Conservation (phyloP, 768 basidiomycete species). For the Chalciporus piperatus region DNA sequence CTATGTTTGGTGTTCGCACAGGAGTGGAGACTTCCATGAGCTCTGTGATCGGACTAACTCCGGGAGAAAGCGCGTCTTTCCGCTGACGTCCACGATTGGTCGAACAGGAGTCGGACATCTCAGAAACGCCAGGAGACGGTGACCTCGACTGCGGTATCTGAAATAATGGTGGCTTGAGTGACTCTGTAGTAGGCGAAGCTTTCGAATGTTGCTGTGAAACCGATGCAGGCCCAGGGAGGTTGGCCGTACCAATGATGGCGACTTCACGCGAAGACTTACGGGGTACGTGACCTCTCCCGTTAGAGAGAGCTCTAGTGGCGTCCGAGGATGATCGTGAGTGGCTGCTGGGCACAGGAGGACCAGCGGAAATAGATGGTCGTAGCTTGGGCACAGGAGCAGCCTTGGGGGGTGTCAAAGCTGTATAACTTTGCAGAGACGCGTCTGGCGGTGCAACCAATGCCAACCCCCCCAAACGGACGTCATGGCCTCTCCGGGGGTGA, state of each 20-base stretch:
- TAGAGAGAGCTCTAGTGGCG: conserved; percentile 27
- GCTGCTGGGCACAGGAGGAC: conserved; percentile 10
- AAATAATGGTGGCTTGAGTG: conserved; percentile 36
- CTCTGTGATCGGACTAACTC: conserved; percentile 30
- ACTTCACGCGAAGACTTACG: conserved; percentile 48
- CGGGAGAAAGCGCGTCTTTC: conserved; percentile 34
- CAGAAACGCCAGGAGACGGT: conserved; percentile 29
- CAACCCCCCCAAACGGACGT: conserved; percentile 42
- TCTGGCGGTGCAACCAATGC: conserved; percentile 75
- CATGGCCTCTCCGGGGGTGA: conserved; percentile 40
- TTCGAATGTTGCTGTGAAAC: conserved; percentile 26
- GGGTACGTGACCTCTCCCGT: conserved; percentile 36
- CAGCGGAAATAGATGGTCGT: conserved; percentile 16
- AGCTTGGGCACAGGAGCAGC: conserved; percentile 40
- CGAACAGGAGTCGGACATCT: conserved; percentile 33
- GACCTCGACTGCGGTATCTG: conserved; percentile 38
- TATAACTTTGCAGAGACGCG: conserved; percentile 51
- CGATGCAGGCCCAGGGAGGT: conserved; percentile 27
- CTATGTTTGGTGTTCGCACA: conserved; percentile 59
- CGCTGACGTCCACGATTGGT: conserved; percentile 27
- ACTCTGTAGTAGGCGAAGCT: conserved; percentile 26
- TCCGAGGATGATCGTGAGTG: conserved; percentile 54
- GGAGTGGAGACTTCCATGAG: conserved; percentile 22
- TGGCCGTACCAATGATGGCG: conserved; percentile 50
- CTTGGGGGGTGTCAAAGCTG: conserved; percentile 51